phyloP scores from a whole-genome alignment of 2,329 filamentous ascomycete species.

The Neofusicoccum cordaticola region DNA sequence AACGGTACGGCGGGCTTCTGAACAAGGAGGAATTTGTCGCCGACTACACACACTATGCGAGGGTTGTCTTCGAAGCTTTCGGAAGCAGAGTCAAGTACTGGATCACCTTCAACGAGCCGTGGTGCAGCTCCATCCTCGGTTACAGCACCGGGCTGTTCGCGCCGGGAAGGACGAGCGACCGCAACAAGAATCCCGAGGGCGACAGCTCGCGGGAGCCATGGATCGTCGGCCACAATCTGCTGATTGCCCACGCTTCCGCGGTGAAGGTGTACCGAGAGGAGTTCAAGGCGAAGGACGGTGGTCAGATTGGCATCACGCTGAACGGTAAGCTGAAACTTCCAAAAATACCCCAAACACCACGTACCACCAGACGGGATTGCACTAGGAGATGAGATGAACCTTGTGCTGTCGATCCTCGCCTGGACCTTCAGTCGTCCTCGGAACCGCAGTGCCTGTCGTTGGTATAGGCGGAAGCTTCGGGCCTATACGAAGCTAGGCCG shows the following conservation, averaged over 20 bases:
- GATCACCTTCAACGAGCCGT: constrained; percentile 91
- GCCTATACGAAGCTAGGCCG: constrained; percentile 9
- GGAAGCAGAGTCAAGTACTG: constrained; percentile 76
- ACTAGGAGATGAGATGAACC: constrained; percentile 2
- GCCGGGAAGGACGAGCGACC: constrained; percentile 77
- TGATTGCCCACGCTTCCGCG: constrained; percentile 75
- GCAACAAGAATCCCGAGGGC: constrained; percentile 66
- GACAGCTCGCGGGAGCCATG: constrained; percentile 77
- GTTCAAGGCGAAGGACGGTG: constrained; percentile 69
- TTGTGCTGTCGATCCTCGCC: constrained; percentile 10
- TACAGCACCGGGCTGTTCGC: constrained; percentile 77
- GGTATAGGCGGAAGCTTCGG: not conserved
- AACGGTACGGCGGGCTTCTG: constrained; percentile 76
- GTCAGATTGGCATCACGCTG: constrained; percentile 82
- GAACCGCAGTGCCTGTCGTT: not conserved
- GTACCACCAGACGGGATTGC: not conserved
- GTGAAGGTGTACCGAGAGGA: constrained; percentile 81
- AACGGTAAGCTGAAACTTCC: constrained; percentile 57
- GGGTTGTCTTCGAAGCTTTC: constrained; percentile 70
- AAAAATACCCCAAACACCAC: not conserved
- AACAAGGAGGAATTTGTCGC: constrained; percentile 79
- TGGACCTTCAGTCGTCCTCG: not conserved
- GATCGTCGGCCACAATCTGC: constrained; percentile 76
- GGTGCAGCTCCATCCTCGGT: constrained; percentile 77
- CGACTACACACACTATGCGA: constrained; percentile 77